Conservation (phyloP, 164 flowering plant genomes). For the Nymphaea thermarum region DNA sequence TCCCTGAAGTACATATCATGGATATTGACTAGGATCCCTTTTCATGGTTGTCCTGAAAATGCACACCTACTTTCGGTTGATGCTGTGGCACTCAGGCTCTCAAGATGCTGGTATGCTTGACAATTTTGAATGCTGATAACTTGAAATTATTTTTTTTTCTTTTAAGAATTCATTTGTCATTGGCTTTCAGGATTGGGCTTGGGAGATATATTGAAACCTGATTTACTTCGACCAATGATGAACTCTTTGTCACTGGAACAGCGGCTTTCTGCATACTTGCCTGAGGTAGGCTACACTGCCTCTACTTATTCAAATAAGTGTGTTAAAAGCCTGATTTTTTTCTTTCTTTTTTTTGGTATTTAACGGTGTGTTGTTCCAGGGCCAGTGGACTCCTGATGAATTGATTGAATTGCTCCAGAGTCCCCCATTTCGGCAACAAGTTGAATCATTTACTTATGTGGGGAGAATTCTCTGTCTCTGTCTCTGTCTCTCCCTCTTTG, state of each 20-base stretch:
- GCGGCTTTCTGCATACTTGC: constrained; percentile 58
- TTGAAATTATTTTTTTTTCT: background rate
- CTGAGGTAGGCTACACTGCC: constrained; percentile 48
- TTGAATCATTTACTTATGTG: constrained; percentile 92
- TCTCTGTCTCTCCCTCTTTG: background rate
- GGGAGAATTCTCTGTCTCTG: constrained; percentile 9
- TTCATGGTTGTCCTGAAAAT: background rate
- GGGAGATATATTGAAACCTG: constrained; percentile 86
- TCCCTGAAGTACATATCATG: background rate
- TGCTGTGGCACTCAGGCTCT: constrained; percentile 43
- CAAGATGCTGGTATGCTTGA: constrained; percentile 57
- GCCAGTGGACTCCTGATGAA: constrained; percentile 59
- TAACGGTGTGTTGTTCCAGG: constrained; percentile 33
- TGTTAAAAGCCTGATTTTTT: background rate
- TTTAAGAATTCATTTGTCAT: background rate
- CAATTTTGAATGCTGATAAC: background rate
- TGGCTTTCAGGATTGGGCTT: constrained; percentile 53
- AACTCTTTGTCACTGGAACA: constrained; percentile 56
- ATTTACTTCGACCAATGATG: constrained; percentile 65
- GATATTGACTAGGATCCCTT: background rate
- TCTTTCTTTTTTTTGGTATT: background rate
- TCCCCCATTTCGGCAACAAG: constrained; percentile 93
- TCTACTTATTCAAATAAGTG: background rate
- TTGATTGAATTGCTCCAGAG: constrained; percentile 81
- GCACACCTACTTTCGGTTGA: background rate